Evolutionary conservation across 2,329 filamentous ascomycete genomes (phyloP), one percentile per base, ranked within the genome.

Genomic region (Trichoderma lentiforme): DNA sequence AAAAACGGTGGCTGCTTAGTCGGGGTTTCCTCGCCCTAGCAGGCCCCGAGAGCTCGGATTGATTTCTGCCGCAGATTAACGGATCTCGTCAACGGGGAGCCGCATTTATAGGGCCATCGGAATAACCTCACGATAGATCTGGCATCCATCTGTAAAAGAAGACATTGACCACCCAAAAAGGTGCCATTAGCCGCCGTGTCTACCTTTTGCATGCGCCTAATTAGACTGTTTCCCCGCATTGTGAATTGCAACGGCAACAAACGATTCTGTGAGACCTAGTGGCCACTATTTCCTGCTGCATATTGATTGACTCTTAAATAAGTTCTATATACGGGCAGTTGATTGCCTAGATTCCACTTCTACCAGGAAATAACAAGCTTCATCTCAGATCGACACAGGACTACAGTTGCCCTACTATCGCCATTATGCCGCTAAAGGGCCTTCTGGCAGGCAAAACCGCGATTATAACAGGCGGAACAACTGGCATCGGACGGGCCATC

Each of bases 401-500:
- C 9, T n/a, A 9, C 43, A 24, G 18, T 6, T 21, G 64, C 34
- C 32, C 62, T 3, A n/a, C 32, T 6, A 30, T 7, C 18, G 24
- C 18, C 74, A 74, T 28, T 72, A 87, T 87, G 85, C 79, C 84
- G 58, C 77, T 82, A 21, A 84, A 84, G 26, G 78, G 80, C 75
- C 86, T 96, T 76, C 89, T 97, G 71, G 79, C 83, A 70, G 89
- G 88, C 80, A 97, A 97, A 82, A 91, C 91, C 14, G 93, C 93
- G 81, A 92, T 94, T 79, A 94, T 97, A 77, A 97, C 94, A 0
- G 94, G 94, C 74, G 94, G 93, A 71, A 91, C 92, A 4, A 97
- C 93, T 1, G 94, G 94, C 70, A 97, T 97, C 77, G 94, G 94
- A 67, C 89, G 93, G 75, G 94, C 94, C 76, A 97, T 97, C 74